Evolutionary conservation across 176 grass and related monocot genomes (phyloP).

Genomic region (Echinochloa phyllopogon): DNA sequence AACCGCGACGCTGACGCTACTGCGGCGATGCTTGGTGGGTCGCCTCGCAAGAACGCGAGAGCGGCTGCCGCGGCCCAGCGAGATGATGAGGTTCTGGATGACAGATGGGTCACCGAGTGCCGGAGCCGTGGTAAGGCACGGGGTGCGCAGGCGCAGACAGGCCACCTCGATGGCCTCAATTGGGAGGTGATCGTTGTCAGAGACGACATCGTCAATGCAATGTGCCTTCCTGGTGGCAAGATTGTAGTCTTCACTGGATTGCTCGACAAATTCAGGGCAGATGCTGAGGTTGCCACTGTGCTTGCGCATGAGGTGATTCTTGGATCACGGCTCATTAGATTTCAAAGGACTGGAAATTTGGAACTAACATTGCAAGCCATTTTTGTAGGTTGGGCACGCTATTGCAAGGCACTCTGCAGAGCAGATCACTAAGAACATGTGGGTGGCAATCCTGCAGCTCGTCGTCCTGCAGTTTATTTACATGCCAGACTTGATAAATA

Average conservation of each 20-base stretch:
- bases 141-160: constrained; percentile 47
- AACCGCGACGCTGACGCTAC: constrained; percentile 31
- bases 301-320: constrained; percentile 80
- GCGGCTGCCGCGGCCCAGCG: constrained; percentile 40
- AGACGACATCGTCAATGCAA: constrained; percentile 71
- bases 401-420: constrained; percentile 81
- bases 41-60: constrained; percentile 32
- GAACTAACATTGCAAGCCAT: neutral
- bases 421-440: constrained; percentile 74
- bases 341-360: neutral
- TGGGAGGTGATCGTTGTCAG: constrained; percentile 94
- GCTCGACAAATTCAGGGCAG: constrained; percentile 77
- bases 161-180: constrained; percentile 76
- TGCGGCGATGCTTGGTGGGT: constrained; percentile 31
- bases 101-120: constrained; percentile 76
- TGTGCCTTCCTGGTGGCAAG: constrained; percentile 92
- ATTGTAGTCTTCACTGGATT: constrained; percentile 89
- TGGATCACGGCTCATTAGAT: constrained; percentile 6
- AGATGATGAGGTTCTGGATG: constrained; percentile 90
- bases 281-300: constrained; percentile 86
- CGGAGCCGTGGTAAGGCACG: constrained; percentile 54
- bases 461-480: constrained; percentile 80
- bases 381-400: constrained; percentile 76
- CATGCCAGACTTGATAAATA: constrained; percentile 85
- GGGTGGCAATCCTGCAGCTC: constrained; percentile 70